Conservation (phyloP, 495 filamentous ascomycete species). For the Penicillium samsonianum region DNA sequence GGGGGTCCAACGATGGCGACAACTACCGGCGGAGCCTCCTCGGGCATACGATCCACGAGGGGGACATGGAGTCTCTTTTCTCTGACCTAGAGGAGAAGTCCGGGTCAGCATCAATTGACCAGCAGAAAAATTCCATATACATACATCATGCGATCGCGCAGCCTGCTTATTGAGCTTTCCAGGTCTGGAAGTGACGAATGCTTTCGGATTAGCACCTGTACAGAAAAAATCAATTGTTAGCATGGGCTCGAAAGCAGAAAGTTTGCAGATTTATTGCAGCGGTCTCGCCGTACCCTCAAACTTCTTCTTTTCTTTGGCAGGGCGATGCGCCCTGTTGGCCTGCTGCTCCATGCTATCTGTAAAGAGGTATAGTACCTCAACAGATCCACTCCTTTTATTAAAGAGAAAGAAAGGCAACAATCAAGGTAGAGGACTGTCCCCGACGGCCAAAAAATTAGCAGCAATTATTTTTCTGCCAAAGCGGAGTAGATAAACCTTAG, state of each 20-base stretch:
- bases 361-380: conserved; percentile 38
- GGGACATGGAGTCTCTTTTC: conserved; percentile 96
- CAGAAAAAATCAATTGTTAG: conserved; percentile 17
- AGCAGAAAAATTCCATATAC: conserved; percentile 19
- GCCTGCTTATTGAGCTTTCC: conserved; percentile 82
- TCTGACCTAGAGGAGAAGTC: conserved; percentile 63
- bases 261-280: conserved; percentile 19
- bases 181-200: conserved; percentile 83
- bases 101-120: conserved; percentile 21
- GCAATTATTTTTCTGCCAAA: conserved; percentile 13
- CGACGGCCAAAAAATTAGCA: conserved; percentile 32
- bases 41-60: conserved; percentile 88
- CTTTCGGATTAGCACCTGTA: conserved; percentile 82
- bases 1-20: conserved; percentile 92
- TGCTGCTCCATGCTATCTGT: conserved; percentile 71
- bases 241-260: conserved; percentile 9
- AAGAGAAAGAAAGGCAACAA: conserved; percentile 17
- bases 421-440: conserved; percentile 7
- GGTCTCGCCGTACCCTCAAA: conserved; percentile 48
- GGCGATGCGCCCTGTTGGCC: conserved; percentile 80
- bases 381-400: conserved; percentile 25
- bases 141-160: conserved; percentile 87
- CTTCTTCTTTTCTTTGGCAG: conserved; percentile 90
- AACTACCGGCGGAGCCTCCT: conserved; percentile 91
- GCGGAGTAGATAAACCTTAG: conserved; percentile 10